Conservation (phyloP, 345 rosid species). For the Brassica cretica region DNA sequence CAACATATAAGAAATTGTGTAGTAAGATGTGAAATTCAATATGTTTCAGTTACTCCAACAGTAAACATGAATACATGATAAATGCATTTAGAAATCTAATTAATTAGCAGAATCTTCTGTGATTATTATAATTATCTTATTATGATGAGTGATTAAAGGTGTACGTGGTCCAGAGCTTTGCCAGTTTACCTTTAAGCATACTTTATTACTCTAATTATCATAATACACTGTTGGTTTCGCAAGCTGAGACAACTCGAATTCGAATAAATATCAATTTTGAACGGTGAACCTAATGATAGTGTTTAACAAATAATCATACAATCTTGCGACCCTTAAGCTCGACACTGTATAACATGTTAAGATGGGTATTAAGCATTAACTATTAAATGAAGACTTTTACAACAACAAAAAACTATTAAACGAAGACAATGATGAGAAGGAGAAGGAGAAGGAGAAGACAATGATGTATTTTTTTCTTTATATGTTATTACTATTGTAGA, state of each 20-base stretch:
- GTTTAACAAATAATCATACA: neutral
- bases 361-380: neutral
- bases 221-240: slow-evolving; percentile 6
- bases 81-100: neutral
- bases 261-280: slow-evolving; percentile 23
- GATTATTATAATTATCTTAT: neutral
- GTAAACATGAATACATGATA: neutral
- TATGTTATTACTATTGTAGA: neutral
- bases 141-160: slow-evolving; percentile 1
- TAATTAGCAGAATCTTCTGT: neutral
- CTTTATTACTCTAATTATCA: neutral
- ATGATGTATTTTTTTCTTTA: neutral
- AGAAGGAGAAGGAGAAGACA: neutral
- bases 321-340: neutral
- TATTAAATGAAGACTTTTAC: neutral
- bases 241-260: slow-evolving; percentile 23
- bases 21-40: neutral
- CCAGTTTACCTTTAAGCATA: slow-evolving; percentile 13
- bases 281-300: neutral
- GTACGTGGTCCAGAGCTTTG: slow-evolving; percentile 24
- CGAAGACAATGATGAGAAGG: neutral
- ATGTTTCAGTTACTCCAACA: neutral
- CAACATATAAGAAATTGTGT: neutral
- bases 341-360: neutral
- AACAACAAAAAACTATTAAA: neutral